Evolutionary conservation across 1,284 basidiomycete genomes (phyloP).

Genomic region (Ustilago trichophora): DNA sequence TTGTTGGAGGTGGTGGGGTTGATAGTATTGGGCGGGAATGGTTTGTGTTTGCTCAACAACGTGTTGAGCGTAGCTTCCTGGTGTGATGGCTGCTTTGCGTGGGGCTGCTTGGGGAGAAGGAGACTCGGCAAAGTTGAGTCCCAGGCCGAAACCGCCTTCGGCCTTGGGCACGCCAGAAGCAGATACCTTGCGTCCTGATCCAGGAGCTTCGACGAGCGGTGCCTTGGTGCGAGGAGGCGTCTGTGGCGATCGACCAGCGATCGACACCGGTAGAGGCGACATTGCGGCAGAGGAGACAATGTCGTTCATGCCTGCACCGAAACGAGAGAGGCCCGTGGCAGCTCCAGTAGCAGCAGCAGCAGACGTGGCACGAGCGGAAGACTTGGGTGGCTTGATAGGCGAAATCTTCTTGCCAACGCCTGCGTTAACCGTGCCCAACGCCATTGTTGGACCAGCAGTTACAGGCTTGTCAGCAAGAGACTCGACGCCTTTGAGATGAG

Average conservation of each 20-base stretch:
- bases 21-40: conserved; percentile 1
- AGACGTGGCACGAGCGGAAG: conserved; percentile 22
- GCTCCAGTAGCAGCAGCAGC: conserved; percentile 3
- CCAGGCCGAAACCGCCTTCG: conserved; percentile 37
- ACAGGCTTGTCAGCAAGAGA: conserved; percentile 22
- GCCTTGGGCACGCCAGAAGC: conserved; percentile 33
- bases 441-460: not conserved
- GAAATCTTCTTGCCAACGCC: conserved; percentile 6
- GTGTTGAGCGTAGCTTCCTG: conserved; percentile 25
- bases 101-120: conserved; percentile 27
- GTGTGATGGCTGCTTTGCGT: conserved; percentile 22
- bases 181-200: conserved; percentile 19
- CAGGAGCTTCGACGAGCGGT: conserved; percentile 10
- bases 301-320: conserved; percentile 21
- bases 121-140: conserved; percentile 46
- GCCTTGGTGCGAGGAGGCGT: conserved; percentile 26
- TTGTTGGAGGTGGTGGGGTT: conserved; percentile 1
- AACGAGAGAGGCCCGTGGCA: conserved; percentile 13
- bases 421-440: not conserved
- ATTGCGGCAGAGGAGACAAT: conserved; percentile 33
- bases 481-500: conserved; percentile 33
- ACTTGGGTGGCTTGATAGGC: conserved; percentile 47
- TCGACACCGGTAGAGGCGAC: conserved; percentile 42
- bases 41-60: conserved; percentile 5
- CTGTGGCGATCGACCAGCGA: conserved; percentile 44